A percentile compares a stretch with the other conserved stretches of the same genome.
Conservation (phyloP, 225 moss, liverwort and hornwort species). For the Sphagnum contortum region DNA sequence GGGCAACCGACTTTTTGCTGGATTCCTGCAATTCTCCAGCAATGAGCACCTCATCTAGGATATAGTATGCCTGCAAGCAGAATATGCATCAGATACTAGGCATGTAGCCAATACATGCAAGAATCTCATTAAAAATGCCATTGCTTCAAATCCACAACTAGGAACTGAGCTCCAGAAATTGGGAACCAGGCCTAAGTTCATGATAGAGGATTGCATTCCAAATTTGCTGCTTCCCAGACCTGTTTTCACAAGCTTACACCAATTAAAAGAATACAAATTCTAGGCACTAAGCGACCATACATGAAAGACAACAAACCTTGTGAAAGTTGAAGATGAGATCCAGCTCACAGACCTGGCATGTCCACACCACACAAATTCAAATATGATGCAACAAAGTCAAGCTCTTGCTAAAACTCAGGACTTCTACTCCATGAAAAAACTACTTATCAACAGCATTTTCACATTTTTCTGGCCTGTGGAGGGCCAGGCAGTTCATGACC, state of each 20-base stretch:
- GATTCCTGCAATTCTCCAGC: constrained; percentile 99
- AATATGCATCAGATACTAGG: neutral
- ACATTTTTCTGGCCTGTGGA: no score
- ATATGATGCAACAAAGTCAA: neutral
- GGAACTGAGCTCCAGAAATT: no score
- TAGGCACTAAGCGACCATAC: no score
- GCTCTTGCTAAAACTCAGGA: neutral
- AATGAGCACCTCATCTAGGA: constrained; percentile 94
- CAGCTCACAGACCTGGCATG: constrained; percentile 86
- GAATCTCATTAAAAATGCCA: neutral
- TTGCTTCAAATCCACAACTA: no score
- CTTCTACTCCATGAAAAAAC: neutral
- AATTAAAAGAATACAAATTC: no score
- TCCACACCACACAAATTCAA: constrained; percentile 1
- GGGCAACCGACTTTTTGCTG: constrained; percentile 97
- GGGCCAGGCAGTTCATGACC: no score
- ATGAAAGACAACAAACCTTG: constrained; percentile 45
- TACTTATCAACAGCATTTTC: no score
- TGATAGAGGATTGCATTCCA: no score
- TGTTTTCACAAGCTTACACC: no score
- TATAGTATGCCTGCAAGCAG: constrained; percentile 80
- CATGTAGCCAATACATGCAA: neutral
- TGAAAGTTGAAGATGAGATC: constrained; percentile 99
- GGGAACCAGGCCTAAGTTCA: neutral
- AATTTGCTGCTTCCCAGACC: no score